Evolutionary conservation across 257 asterid species (phyloP).

Genomic region (Nicotiana knightiana): DNA sequence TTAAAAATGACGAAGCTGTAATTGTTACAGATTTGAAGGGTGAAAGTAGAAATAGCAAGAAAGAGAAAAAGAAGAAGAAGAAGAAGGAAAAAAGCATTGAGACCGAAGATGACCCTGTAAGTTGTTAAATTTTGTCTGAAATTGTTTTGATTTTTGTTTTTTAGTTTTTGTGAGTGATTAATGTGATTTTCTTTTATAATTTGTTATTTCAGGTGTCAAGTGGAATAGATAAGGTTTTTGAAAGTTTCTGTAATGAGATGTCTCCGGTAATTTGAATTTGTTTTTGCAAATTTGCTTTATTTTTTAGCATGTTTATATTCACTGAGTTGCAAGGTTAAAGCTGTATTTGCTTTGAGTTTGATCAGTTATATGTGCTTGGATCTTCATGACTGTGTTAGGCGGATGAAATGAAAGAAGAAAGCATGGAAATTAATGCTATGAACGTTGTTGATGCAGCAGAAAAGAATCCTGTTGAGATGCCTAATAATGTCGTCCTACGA

Average conservation of each 20-base stretch:
- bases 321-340: background rate
- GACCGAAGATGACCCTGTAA: conserved; percentile 31
- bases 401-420: conserved; percentile 36
- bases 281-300: background rate
- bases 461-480: conserved; percentile 34
- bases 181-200: background rate
- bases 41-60: conserved; percentile 38
- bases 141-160: background rate
- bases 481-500: conserved; percentile 59
- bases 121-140: conserved; percentile 1
- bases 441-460: conserved; percentile 36
- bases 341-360: background rate
- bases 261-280: conserved; percentile 35
- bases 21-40: conserved; percentile 29
- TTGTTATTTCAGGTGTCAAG: conserved; percentile 32
- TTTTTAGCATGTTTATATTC: background rate
- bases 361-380: background rate
- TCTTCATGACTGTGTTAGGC: conserved; percentile 28
- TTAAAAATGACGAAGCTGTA: conserved; percentile 12
- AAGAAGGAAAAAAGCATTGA: conserved; percentile 23
- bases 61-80: conserved; percentile 33
- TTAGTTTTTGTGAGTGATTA: background rate
- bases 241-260: conserved; percentile 57
- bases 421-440: conserved; percentile 17
- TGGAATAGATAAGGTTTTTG: conserved; percentile 43